A percentile compares a stretch with the other conserved stretches of the same genome.
Evolutionary conservation across 202 grass and related monocot genomes (phyloP).

Genomic region (Dendrocalamus latiflorus): DNA sequence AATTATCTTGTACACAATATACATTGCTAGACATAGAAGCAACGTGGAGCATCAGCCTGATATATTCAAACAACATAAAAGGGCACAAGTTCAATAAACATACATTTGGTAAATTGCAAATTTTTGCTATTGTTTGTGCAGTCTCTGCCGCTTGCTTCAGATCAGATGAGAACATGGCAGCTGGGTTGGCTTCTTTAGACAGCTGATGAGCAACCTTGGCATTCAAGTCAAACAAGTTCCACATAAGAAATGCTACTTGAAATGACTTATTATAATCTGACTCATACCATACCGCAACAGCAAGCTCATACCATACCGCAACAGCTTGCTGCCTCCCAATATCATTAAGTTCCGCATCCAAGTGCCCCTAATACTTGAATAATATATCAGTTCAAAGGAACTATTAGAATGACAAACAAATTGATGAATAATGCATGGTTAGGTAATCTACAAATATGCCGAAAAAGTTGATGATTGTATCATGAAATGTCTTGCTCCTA

Average conservation of each 20-base stretch:
- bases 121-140: slow-evolving; percentile 61
- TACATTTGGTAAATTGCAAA: slow-evolving; percentile 70
- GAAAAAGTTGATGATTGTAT: neutral
- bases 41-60: neutral
- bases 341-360: slow-evolving; percentile 85
- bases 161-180: slow-evolving; percentile 87
- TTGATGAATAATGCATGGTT: neutral
- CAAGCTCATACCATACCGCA: slow-evolving; percentile 60
- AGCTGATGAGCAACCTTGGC: slow-evolving; percentile 56
- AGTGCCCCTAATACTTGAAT: slow-evolving; percentile 47
- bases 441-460: neutral
- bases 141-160: slow-evolving; percentile 86
- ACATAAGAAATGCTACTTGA: slow-evolving; percentile 38
- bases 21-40: neutral
- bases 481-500: neutral
- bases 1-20: neutral
- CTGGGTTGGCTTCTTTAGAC: slow-evolving; percentile 62
- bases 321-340: slow-evolving; percentile 71
- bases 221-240: slow-evolving; percentile 17
- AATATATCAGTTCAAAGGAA: neutral
- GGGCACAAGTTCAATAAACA: neutral
- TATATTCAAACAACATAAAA: slow-evolving; percentile 5
- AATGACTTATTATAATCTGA: slow-evolving; percentile 3
- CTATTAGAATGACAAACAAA: neutral
- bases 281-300: slow-evolving; percentile 55